Conservation (phyloP, 495 filamentous ascomycete species). For the Podospora tetraspora region DNA sequence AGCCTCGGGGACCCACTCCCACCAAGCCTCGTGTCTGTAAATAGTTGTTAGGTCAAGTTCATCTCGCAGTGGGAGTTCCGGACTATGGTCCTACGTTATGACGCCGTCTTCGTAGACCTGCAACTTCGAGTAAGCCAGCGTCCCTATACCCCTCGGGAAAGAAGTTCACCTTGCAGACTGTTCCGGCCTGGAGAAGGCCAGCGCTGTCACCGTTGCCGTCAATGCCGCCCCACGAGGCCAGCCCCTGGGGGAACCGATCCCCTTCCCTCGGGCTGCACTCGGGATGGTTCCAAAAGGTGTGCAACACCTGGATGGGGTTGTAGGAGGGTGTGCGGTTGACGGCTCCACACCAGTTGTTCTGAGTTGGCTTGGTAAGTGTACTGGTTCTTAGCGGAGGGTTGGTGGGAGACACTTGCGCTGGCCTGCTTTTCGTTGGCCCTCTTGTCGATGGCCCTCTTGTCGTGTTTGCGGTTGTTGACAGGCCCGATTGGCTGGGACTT, state of each 20-base stretch:
- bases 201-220: constrained; percentile 24
- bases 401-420: not conserved
- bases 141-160: not conserved
- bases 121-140: not conserved
- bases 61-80: too few species aligned
- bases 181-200: constrained; percentile 28
- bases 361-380: constrained; percentile 2
- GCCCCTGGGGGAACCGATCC: constrained; percentile 25
- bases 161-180: constrained; percentile 25
- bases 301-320: constrained; percentile 26
- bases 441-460: constrained; percentile 20
- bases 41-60: too few species aligned
- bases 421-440: constrained; percentile 16
- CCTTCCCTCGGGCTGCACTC: constrained; percentile 21
- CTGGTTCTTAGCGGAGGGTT: not conserved
- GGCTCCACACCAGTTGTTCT: constrained; percentile 32
- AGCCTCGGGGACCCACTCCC: constrained; percentile 27
- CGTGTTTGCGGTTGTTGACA: not conserved
- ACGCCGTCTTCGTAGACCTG: not conserved
- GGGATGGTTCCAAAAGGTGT: constrained; percentile 25
- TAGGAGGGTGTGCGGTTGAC: constrained; percentile 18
- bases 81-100: constrained; percentile 7
- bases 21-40: constrained; percentile 26
- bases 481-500: constrained; percentile 14
- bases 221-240: constrained; percentile 29